Base-by-base conservation (phyloP, 2,329 filamentous ascomycete species). In the Penicillium sp. region DNA sequence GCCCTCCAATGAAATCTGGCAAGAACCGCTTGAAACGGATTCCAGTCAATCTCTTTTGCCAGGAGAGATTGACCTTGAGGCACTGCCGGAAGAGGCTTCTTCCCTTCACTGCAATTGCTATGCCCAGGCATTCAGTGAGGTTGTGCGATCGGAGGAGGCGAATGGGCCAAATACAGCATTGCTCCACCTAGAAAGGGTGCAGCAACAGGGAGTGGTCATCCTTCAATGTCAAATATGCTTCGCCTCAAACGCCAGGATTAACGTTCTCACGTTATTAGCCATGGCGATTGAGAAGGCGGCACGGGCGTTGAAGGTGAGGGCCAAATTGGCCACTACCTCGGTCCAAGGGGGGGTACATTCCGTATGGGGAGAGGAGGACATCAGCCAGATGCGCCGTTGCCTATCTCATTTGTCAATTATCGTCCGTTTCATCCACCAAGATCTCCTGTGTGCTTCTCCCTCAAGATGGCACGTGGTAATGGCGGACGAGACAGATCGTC, bases 401-500 rank as follows among this genome's bases (percentile, higher is more conserved):
- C 48, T 68, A n/a, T 61, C 57, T n/a, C 59, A 57, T n/a, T 48
- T 68, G 48, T 51, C 63, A 15, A 43, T 55, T 17, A 60, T 56
- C 1, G 55, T 67, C 29, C 57, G 60, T 8, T 57, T 57, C 0
- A 66, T 68, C 35, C 54, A 57, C 24, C 59, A 57, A 12, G 41
- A 41, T 17, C 31, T 41, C 7, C 22, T 29, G 12, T 32, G 32
- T 21, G 38, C 38, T n/a, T 37, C 32, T 9, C n/a, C 43, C 3
- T 58, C 61, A 3, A 46, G 50, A 2, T 64, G 63, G 9, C 56
- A 57, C 26, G 31, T 64, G 33, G 45, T 58, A 4, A 64, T 68
- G 63, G 64, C 65, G 21, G 60, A 59, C 51, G 64, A 65, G 43
- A 67, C 61, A 6, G 63, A 67, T 51, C 54, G 57, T 34, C 53